Evolutionary conservation across 495 filamentous ascomycete genomes (phyloP).

Genomic region (Lophiostoma macrostomum): DNA sequence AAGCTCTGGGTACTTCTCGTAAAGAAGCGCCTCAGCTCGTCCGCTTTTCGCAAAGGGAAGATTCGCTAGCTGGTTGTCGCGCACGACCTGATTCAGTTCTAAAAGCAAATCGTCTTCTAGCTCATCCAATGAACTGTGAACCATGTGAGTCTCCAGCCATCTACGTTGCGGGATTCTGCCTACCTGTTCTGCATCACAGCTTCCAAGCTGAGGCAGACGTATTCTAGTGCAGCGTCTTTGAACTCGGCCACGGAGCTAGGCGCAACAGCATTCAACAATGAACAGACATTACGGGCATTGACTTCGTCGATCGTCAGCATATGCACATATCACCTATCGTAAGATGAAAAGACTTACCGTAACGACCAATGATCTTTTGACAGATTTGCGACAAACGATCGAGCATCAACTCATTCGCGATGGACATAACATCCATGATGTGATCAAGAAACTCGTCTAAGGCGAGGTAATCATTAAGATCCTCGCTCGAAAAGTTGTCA

Average conservation of each 20-base stretch:
- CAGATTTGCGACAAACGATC: slow-evolving; percentile 86
- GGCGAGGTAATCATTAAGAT: slow-evolving; percentile 74
- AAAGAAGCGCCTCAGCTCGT: slow-evolving; percentile 64
- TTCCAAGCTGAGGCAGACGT: slow-evolving; percentile 87
- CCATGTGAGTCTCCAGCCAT: slow-evolving; percentile 27
- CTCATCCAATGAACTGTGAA: slow-evolving; percentile 64
- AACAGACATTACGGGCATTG: slow-evolving; percentile 79
- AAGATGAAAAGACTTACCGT: slow-evolving; percentile 51
- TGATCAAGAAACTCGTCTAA: slow-evolving; percentile 83
- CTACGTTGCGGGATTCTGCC: slow-evolving; percentile 23
- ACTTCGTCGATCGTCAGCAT: slow-evolving; percentile 46
- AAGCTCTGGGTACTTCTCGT: slow-evolving; percentile 68
- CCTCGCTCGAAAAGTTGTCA: slow-evolving; percentile 65
- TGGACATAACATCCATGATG: slow-evolving; percentile 85
- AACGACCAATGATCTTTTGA: slow-evolving; percentile 81
- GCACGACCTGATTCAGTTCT: slow-evolving; percentile 75
- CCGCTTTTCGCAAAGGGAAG: slow-evolving; percentile 73
- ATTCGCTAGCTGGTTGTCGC: slow-evolving; percentile 73
- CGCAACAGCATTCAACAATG: slow-evolving; percentile 76
- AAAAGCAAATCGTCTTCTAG: slow-evolving; percentile 79
- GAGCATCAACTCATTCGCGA: slow-evolving; percentile 92
- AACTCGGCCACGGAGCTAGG: slow-evolving; percentile 80
- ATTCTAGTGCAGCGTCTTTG: slow-evolving; percentile 84
- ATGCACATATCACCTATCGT: background rate
- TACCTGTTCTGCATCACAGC: slow-evolving; percentile 83